Percentiles rank a stretch among this genome's conserved stretches.
Evolutionary conservation across 2,329 filamentous ascomycete species (phyloP).

Genomic region (Aschersonia sp.): DNA sequence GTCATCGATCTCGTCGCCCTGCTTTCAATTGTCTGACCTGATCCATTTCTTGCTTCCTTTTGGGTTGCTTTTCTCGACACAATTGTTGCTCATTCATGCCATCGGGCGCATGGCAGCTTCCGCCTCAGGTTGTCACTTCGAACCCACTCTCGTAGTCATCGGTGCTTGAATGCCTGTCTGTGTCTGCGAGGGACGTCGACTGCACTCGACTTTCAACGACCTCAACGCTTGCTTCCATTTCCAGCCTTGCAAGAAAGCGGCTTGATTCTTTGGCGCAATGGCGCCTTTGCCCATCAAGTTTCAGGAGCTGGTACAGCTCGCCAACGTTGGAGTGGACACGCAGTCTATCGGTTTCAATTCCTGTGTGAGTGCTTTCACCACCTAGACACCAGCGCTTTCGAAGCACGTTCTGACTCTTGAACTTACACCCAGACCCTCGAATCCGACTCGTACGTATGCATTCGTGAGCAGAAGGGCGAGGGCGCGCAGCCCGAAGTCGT

Average conservation of each 20-base stretch:
- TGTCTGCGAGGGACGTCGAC: constrained; percentile 4
- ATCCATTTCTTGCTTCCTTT: too few species aligned
- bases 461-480: constrained; percentile 85
- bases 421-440: constrained; percentile 63
- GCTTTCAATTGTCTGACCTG: not conserved
- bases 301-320: constrained; percentile 69
- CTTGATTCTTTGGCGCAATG: constrained; percentile 24
- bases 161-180: constrained; percentile 1
- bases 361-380: constrained; percentile 35
- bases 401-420: too few species aligned
- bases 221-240: not conserved
- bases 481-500: constrained; percentile 82
- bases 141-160: constrained; percentile 5
- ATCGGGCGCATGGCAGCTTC: constrained; percentile 24
- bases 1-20: not conserved
- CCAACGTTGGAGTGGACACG: constrained; percentile 30
- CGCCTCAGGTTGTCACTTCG: constrained; percentile 10
- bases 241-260: not conserved
- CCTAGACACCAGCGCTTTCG: too few species aligned
- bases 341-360: constrained; percentile 61
- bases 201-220: constrained; percentile 2
- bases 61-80: too few species aligned
- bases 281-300: constrained; percentile 82
- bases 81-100: not conserved
- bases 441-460: constrained; percentile 91